Base-by-base conservation (phyloP, 2,329 filamentous ascomycete genomes). In the Ophiosphaerella korrae region DNA sequence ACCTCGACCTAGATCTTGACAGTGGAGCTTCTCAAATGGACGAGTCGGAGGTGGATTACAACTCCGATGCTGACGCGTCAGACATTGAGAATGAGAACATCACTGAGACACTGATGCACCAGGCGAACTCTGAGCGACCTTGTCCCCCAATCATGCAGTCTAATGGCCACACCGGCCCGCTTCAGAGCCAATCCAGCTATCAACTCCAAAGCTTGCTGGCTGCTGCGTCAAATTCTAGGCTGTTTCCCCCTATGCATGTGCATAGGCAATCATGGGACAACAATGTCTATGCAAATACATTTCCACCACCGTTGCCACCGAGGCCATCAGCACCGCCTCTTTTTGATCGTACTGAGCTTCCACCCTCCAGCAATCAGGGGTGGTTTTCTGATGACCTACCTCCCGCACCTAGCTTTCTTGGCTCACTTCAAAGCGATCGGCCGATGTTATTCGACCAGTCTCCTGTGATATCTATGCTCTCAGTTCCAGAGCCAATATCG, bases 11-110 rank as follows among this genome's bases (percentile, higher is more conserved):
- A 11, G 50, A 60, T 26, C 36, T 56, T 7, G 53, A 58, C 32
- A 57, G 50, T 39, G 52, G 52, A 13, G 46, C 37, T 31, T 56
- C 40, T 14, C 51, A 54, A 33, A 36, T 55, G 21, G 55, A 32
- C 39, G 52, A 45, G 24, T 57, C 54, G 5, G 24, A 32, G 4
- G 12, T 31, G 16, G 42, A 31, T 24, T 45, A 41, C 45, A 23
- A 42, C 18, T 47, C 45, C 13, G 45, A 51, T 26, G 7, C 26
- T 8, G 41, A 38, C 11, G 37, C 9, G 4, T 46, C 42, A 12
- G 36, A 44, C 41, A 14, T 24, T 3, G 40, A 38, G 13, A 33
- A 9, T 16, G 39, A 39, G 11, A 12, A 23, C n/a, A 9, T 13
- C 40, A 23, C 3, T 9, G 32, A 43, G 4, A 24, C 31, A 11